Percentiles rank a stretch among this genome's conserved stretches.
These are phyloP conservation scores for Pyrenochaeta sp. DNA, from an alignment of 2,329 filamentous ascomycete genomes.

Conservation along the genomic window DNA sequence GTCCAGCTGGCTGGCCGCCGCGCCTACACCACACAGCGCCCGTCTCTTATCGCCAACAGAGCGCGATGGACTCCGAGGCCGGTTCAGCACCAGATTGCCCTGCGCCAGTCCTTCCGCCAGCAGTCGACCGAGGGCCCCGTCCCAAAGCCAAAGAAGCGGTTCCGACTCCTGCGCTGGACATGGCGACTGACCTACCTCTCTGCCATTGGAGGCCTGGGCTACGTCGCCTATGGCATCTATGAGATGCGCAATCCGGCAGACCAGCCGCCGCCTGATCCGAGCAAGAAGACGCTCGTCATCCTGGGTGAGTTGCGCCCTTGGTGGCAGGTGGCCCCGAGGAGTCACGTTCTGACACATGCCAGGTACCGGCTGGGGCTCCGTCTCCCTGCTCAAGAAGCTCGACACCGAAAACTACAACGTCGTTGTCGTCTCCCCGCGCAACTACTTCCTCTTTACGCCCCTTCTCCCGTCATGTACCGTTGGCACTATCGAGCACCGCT, in stretches of 20 bases:
- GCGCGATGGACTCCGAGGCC: constrained; percentile 45
- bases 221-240: constrained; percentile 82
- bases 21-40: constrained; percentile 44
- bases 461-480: constrained; percentile 97
- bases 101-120: constrained; percentile 46
- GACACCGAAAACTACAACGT: constrained; percentile 99
- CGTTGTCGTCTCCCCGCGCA: constrained; percentile 94
- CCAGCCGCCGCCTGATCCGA: constrained; percentile 79
- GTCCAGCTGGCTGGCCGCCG: constrained; percentile 44
- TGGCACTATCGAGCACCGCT: constrained; percentile 96
- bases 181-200: constrained; percentile 86
- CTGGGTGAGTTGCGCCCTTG: constrained; percentile 69
- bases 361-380: constrained; percentile 97
- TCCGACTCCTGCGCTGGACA: constrained; percentile 77
- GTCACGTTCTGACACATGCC: constrained; percentile 19
- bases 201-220: constrained; percentile 71
- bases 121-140: constrained; percentile 41
- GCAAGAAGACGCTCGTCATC: constrained; percentile 96
- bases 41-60: constrained; percentile 43
- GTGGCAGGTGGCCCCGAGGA: neutral
- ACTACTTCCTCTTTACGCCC: constrained; percentile 99
- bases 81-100: constrained; percentile 41
- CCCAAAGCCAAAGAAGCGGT: constrained; percentile 56
- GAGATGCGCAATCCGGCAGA: constrained; percentile 80
- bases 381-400: constrained; percentile 97